A percentile compares a stretch with the other conserved stretches of the same genome.
Evolutionary conservation across 2,329 filamentous ascomycete species (phyloP).

Genomic region (Aspergillus hiratsukae): DNA sequence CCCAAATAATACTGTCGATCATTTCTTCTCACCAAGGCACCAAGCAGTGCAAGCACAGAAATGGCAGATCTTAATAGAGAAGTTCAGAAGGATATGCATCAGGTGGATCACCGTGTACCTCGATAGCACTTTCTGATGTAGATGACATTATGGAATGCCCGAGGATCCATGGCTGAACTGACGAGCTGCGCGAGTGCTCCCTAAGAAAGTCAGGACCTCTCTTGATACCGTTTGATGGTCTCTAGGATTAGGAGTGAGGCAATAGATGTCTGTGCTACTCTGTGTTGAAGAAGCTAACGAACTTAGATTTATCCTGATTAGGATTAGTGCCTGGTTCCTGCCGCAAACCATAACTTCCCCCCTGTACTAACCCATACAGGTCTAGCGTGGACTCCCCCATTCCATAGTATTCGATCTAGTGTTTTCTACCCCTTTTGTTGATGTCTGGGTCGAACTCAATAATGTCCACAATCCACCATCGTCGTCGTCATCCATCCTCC

Average conservation of each 20-base stretch:
- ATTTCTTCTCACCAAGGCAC: not conserved
- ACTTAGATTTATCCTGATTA: not conserved
- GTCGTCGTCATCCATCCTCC: too few relatives aligned
- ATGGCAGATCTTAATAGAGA: not conserved
- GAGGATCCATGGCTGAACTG: not conserved
- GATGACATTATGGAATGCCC: not conserved
- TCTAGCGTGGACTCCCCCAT: slow-evolving; percentile 8
- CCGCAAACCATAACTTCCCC: slow-evolving; percentile 2
- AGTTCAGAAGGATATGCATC: not conserved
- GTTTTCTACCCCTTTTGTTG: not conserved
- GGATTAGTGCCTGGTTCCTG: slow-evolving; percentile 9
- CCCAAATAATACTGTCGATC: not conserved
- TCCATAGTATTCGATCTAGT: slow-evolving; percentile 1
- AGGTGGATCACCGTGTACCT: not conserved
- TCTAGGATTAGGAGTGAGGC: too few relatives aligned
- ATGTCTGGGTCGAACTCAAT: not conserved
- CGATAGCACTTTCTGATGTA: not conserved
- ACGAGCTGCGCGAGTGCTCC: not conserved
- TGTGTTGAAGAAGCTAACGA: not conserved
- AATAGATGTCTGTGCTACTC: not conserved
- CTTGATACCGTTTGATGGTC: not conserved
- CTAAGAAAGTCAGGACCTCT: too few relatives aligned
- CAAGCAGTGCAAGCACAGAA: too few relatives aligned
- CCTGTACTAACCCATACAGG: not conserved
- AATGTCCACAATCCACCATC: not conserved